Base-by-base conservation (phyloP, 2,329 filamentous ascomycete species). In the Lecanicillium sp. region DNA sequence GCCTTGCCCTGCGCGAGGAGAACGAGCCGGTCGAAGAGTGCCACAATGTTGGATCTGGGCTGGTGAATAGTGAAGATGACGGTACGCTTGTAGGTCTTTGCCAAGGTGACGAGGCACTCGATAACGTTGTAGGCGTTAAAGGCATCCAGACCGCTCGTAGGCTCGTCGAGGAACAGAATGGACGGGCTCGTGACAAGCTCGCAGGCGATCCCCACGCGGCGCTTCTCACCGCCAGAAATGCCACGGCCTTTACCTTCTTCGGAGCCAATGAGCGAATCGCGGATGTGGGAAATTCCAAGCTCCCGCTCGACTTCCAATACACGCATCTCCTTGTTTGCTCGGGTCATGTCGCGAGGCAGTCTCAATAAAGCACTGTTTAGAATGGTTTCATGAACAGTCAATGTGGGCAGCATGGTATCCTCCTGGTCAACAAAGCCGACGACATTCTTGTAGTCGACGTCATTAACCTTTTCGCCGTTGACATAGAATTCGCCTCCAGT, bases 61-160 rank as follows among this genome's bases (percentile, higher is more conserved):
- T 98, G 92, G 59, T 98, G 92, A 47, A 98, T 98, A 12, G 92
- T 98, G 65, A 98, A 96, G 45, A 98, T 84, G 40, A 98, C 88
- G 1, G 94, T 98, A 44, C 94, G 78, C 64, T 96, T 94, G 66
- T 97, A 98, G 30, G 81, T 92, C 68, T 95, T 96, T 37, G 94
- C 92, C 32, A 98, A 67, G 2, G 84, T 95, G 29, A 97, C 90
- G 9, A 98, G 74, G 53, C 89, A 97, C 59, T 98, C 92, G 18
- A 98, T 80, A 29, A 98, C 92, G 47, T 98, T 98, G 70, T 92
- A 98, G 5, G 94, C 94, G 56, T 98, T 98, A 69, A 81, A 98
- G 1, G 92, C 87, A 59, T 98, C 92, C 17, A 97, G 72, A 39
- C 92, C 92, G 55, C 90, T 97, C 1, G 92, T 98, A 2, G 92